A percentile compares a stretch with the other conserved stretches of the same genome.
phyloP scores from a whole-genome alignment of 495 filamentous ascomycete genomes.

The Penicillium coffeae region DNA sequence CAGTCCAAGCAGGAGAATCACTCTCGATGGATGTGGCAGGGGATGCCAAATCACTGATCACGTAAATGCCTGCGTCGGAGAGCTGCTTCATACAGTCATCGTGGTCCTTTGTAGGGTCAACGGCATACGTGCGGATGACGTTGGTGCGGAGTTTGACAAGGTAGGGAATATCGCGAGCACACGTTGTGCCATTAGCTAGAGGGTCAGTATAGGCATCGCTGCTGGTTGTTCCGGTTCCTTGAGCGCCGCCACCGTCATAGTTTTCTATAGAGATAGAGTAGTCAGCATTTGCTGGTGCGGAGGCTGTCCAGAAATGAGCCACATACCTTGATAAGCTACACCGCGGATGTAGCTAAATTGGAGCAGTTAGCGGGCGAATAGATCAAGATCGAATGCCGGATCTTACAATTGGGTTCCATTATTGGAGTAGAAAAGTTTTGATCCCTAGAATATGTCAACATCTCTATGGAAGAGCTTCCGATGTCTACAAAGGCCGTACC shows the following conservation, averaged over 20 bases:
- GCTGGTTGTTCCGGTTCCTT: neutral
- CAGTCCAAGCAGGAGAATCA: slow-evolving; percentile 70
- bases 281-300: too few species aligned
- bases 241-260: neutral
- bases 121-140: slow-evolving; percentile 85
- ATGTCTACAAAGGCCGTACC: neutral
- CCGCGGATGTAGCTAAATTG: neutral
- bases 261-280: neutral
- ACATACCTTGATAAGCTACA: neutral
- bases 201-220: slow-evolving; percentile 21
- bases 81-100: slow-evolving; percentile 75
- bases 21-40: slow-evolving; percentile 81
- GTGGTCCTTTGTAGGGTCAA: slow-evolving; percentile 76
- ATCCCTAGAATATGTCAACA: neutral
- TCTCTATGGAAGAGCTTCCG: neutral
- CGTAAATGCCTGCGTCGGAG: slow-evolving; percentile 82
- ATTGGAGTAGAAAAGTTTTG: neutral
- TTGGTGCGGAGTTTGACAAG: slow-evolving; percentile 75
- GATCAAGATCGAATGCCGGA: neutral
- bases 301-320: too few species aligned
- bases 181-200: slow-evolving; percentile 61
- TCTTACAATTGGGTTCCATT: neutral
- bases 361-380: neutral
- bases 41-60: slow-evolving; percentile 81
- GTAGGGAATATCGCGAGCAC: slow-evolving; percentile 75